Base-by-base conservation (phyloP, 2,329 filamentous ascomycete genomes). In the Alternaria atra region DNA sequence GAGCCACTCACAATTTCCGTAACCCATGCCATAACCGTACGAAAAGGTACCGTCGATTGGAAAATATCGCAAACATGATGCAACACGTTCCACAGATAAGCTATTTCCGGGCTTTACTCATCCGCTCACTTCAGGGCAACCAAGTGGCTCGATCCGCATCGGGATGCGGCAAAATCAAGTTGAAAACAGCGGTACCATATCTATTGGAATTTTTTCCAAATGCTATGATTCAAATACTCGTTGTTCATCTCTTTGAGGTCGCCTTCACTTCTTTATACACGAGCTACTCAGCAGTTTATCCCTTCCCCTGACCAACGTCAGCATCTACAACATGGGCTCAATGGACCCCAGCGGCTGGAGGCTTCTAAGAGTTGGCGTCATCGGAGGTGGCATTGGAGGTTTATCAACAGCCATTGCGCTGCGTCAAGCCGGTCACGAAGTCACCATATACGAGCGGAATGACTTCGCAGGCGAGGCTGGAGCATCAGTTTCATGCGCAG, bases 391-490 rank as follows among this genome's bases (percentile, higher is more conserved):
- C 6, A 84, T 86, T 54, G 85, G 85, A 25, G 85, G 86, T 39
- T 75, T 87, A 48, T 81, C 80, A 15, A 79, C 79, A 2, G 82
- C 84, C 0, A 84, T 85, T 48, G 81, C 85, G 1, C 79, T 88
- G 6, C 81, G 85, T 23, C 82, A 84, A 23, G 81, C 82, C 15
- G 86, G 86, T 51, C 85, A 87, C 71, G 73, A 78, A 5, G 84
- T 87, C 2, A 89, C 86, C 20, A 84, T 91, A 63, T 91, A 91
- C 70, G 89, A 90, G 72, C 85, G 85, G 37, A 82, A 84, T 34
- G 87, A 91, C 73, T 91, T 87, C 66, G 88, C 84, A 0, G 88
- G 89, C 13, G 89, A 91, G 72, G 88, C 90, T 0, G 89, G 89
- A 12, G 74, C 74, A 35, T 75, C 74, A 5, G 65, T 76, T 2